Evolutionary conservation across 768 basidiomycete genomes (phyloP).

Genomic region (Dentipellis fragilis): DNA sequence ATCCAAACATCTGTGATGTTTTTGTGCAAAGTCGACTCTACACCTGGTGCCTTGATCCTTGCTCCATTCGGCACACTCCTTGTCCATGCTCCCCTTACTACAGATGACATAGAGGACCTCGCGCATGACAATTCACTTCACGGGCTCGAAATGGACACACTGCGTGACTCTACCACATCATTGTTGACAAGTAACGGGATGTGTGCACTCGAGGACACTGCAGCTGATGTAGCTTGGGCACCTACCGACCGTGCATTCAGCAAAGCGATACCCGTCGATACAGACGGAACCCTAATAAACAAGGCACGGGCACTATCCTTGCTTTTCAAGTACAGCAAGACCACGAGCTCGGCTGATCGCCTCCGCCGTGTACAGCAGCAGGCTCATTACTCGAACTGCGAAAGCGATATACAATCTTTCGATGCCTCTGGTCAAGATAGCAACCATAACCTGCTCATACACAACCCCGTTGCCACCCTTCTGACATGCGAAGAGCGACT

Average conservation of each 20-base stretch:
- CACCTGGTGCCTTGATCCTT: neutral
- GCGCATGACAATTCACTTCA: neutral
- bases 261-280: neutral
- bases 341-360: neutral
- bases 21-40: neutral
- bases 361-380: neutral
- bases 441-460: neutral
- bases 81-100: neutral
- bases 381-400: neutral
- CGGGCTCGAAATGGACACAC: no score
- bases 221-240: neutral
- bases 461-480: neutral
- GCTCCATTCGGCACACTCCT: neutral
- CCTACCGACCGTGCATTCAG: neutral
- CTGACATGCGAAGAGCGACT: neutral
- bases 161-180: no score
- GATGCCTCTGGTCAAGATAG: no score
- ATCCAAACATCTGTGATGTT: neutral
- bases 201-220: neutral
- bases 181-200: neutral
- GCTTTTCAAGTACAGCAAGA: neutral
- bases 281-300: neutral
- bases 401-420: no score
- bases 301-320: neutral
- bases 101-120: neutral